Percentiles rank a stretch among this genome's conserved stretches.
Evolutionary conservation across 2,329 filamentous ascomycete species (phyloP).

Genomic region (Claviceps sp.): DNA sequence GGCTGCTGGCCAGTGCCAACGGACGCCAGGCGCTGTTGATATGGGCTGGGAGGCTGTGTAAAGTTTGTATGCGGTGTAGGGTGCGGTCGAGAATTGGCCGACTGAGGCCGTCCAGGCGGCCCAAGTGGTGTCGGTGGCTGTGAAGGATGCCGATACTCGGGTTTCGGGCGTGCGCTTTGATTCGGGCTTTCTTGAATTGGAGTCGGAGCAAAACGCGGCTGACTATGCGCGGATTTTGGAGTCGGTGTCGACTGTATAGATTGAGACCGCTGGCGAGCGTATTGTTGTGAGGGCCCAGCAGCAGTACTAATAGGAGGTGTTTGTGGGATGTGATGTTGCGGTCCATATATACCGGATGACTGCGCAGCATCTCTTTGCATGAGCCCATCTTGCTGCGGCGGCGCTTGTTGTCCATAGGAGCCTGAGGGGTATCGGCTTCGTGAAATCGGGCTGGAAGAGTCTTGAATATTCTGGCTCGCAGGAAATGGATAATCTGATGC

Average conservation of each 20-base stretch:
- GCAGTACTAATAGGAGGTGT: conserved; percentile 35
- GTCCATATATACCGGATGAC: conserved; percentile 27
- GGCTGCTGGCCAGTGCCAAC: conserved; percentile 19
- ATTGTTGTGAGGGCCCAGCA: conserved; percentile 21
- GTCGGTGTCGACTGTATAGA: conserved; percentile 47
- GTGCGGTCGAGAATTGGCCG: conserved; percentile 19
- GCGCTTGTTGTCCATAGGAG: conserved; percentile 25
- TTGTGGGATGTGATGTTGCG: conserved; percentile 31
- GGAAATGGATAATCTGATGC: conserved; percentile 39
- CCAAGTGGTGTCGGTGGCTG: conserved; percentile 42
- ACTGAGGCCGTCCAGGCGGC: conserved; percentile 36
- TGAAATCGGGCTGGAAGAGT: conserved; percentile 36
- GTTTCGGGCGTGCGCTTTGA: conserved; percentile 28
- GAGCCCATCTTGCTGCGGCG: conserved; percentile 31
- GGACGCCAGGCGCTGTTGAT: conserved; percentile 35
- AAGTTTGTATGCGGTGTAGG: conserved; percentile 30
- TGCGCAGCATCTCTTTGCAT: conserved; percentile 25
- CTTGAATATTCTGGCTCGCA: conserved; percentile 25
- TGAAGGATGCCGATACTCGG: conserved; percentile 33
- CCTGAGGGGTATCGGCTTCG: conserved; percentile 37
- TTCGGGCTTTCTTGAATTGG: conserved; percentile 42
- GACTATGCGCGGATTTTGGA: conserved; percentile 48
- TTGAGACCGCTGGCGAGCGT: conserved; percentile 37
- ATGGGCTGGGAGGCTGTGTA: conserved; percentile 44
- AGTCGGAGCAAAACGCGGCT: conserved; percentile 37